Evolutionary conservation across 2,329 filamentous ascomycete genomes (phyloP).

Genomic region (Diplocarpon rosae): DNA sequence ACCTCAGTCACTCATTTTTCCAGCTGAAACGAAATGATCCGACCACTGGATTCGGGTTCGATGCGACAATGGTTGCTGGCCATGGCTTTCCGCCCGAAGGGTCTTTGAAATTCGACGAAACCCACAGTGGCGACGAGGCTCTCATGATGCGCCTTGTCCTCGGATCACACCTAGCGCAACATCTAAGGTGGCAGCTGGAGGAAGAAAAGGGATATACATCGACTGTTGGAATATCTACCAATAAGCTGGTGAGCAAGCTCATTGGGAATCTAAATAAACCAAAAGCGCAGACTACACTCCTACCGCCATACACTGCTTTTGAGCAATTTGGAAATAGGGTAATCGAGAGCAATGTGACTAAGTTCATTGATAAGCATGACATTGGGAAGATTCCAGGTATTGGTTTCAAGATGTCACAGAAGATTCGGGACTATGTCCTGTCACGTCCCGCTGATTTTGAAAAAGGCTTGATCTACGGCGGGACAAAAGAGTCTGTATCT

Average conservation of each 20-base stretch:
- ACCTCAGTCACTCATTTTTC: slow-evolving; percentile 65
- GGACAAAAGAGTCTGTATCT: slow-evolving; percentile 45
- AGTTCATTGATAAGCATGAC: slow-evolving; percentile 65
- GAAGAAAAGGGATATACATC: slow-evolving; percentile 72
- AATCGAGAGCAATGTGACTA: slow-evolving; percentile 39
- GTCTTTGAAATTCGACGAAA: slow-evolving; percentile 19
- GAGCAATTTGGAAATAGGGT: slow-evolving; percentile 16
- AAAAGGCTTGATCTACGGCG: slow-evolving; percentile 35
- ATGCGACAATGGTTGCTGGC: slow-evolving; percentile 59
- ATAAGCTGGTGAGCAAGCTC: slow-evolving; percentile 77
- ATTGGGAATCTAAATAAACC: slow-evolving; percentile 80
- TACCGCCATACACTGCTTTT: slow-evolving; percentile 45
- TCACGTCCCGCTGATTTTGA: slow-evolving; percentile 33
- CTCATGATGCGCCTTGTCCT: slow-evolving; percentile 49
- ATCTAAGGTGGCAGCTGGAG: slow-evolving; percentile 64
- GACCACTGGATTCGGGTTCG: slow-evolving; percentile 67
- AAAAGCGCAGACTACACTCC: slow-evolving; percentile 71
- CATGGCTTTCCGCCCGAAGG: slow-evolving; percentile 25
- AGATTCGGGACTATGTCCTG: slow-evolving; percentile 50
- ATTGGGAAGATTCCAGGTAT: slow-evolving; percentile 78
- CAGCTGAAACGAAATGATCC: slow-evolving; percentile 63
- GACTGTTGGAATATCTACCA: slow-evolving; percentile 79
- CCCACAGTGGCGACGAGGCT: slow-evolving; percentile 7
- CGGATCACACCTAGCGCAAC: slow-evolving; percentile 68
- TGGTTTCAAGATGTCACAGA: slow-evolving; percentile 66